phyloP scores from a whole-genome alignment of 2,329 filamentous ascomycete genomes.

The Apiospora pterosperma region DNA sequence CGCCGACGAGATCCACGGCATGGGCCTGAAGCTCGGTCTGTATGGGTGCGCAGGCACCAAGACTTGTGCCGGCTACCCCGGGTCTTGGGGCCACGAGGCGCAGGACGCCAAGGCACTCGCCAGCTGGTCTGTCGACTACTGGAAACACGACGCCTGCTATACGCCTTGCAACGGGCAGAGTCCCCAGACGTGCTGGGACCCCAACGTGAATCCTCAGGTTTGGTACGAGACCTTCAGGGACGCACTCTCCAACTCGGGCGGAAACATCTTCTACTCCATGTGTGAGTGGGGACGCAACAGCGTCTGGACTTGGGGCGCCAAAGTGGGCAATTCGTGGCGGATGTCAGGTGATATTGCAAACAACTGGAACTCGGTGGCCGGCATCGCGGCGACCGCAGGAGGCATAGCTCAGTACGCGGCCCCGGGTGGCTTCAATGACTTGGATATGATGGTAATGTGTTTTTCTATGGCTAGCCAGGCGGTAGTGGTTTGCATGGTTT shows the following conservation, averaged over 20 bases:
- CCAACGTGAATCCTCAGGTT: neutral
- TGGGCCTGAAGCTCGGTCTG: constrained; percentile 36
- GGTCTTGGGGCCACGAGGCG: constrained; percentile 47
- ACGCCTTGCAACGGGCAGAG: constrained; percentile 22
- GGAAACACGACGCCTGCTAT: constrained; percentile 42
- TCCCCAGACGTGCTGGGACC: constrained; percentile 19
- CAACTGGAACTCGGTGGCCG: constrained; percentile 26
- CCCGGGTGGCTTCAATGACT: constrained; percentile 8
- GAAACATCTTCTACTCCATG: constrained; percentile 29
- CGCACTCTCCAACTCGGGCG: constrained; percentile 28
- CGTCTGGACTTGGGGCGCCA: constrained; percentile 20
- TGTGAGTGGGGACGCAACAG: constrained; percentile 32
- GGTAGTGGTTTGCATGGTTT: neutral
- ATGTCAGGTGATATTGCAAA: constrained; percentile 32
- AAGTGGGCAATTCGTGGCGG: constrained; percentile 29
- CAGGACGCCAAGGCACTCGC: constrained; percentile 51
- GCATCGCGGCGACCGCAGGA: constrained; percentile 22
- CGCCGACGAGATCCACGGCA: constrained; percentile 30
- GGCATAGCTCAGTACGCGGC: constrained; percentile 5
- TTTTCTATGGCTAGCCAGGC: neutral
- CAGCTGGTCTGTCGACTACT: constrained; percentile 33
- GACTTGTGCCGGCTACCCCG: constrained; percentile 50
- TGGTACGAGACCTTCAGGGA: constrained; percentile 30
- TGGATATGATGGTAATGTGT: constrained; percentile 7
- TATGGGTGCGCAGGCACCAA: constrained; percentile 39